phyloP scores from a whole-genome alignment of 495 filamentous ascomycete species.

The Glonium stellatum region DNA sequence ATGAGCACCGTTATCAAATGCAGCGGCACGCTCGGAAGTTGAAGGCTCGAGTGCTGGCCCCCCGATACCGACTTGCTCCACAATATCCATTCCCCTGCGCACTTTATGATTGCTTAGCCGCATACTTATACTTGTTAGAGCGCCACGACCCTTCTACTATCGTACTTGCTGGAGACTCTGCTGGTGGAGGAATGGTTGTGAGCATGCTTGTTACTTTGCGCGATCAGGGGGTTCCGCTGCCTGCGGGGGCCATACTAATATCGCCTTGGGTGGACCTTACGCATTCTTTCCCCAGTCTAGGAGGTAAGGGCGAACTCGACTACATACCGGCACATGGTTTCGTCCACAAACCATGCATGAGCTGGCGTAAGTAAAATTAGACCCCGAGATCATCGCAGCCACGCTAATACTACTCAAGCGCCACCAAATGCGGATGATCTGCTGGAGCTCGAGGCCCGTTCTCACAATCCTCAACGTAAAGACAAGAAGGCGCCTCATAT shows the following conservation, averaged over 20 bases:
- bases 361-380: slow-evolving; percentile 52
- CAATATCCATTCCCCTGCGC: slow-evolving; percentile 95
- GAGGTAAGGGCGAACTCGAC: slow-evolving; percentile 62
- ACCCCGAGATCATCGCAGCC: not conserved
- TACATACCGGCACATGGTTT: slow-evolving; percentile 87
- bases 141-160: slow-evolving; percentile 70
- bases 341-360: slow-evolving; percentile 68
- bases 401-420: slow-evolving; percentile 32
- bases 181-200: slow-evolving; percentile 80
- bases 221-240: slow-evolving; percentile 71
- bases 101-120: slow-evolving; percentile 76
- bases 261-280: slow-evolving; percentile 92
- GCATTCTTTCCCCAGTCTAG: slow-evolving; percentile 87
- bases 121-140: slow-evolving; percentile 74
- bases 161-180: slow-evolving; percentile 80
- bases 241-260: slow-evolving; percentile 83
- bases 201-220: slow-evolving; percentile 72
- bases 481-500: slow-evolving; percentile 15
- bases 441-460: slow-evolving; percentile 25
- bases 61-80: slow-evolving; percentile 79
- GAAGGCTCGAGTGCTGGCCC: slow-evolving; percentile 80
- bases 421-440: slow-evolving; percentile 74
- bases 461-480: slow-evolving; percentile 1
- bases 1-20: slow-evolving; percentile 93
- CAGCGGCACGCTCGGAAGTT: slow-evolving; percentile 91